These are phyloP conservation scores for Ceratocystis eucalypticola DNA, from an alignment of 2,329 filamentous ascomycete species.

Conservation along the genomic window DNA sequence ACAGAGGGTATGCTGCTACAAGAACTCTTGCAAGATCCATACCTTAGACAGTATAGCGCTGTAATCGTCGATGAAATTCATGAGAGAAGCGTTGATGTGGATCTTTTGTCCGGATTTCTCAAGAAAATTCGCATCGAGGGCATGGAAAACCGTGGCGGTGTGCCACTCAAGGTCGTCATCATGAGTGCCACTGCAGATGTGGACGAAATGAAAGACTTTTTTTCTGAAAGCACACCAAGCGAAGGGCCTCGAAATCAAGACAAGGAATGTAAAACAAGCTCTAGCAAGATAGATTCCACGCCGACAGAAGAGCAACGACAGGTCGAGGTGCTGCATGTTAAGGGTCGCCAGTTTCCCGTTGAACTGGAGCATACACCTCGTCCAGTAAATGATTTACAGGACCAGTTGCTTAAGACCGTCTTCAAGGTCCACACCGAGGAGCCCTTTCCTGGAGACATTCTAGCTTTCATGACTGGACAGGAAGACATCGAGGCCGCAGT, in stretches of 20 bases:
- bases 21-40: conserved; percentile 76
- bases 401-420: conserved; percentile 66
- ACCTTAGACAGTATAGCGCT: conserved; percentile 72
- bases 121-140: conserved; percentile 57
- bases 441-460: conserved; percentile 81
- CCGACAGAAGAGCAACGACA: conserved; percentile 12
- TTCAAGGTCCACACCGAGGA: conserved; percentile 79
- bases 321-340: conserved; percentile 41
- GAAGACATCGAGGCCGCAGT: conserved; percentile 81
- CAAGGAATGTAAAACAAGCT: background rate
- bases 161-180: conserved; percentile 74
- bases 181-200: conserved; percentile 97
- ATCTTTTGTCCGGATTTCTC: conserved; percentile 78
- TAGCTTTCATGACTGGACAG: conserved; percentile 85
- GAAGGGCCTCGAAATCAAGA: background rate
- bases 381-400: conserved; percentile 68
- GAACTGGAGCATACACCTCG: conserved; percentile 59
- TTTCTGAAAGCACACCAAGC: conserved; percentile 30
- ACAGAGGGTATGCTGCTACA: conserved; percentile 95
- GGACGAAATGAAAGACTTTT: conserved; percentile 57
- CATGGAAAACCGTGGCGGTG: conserved; percentile 51
- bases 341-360: conserved; percentile 80
- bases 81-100: conserved; percentile 87
- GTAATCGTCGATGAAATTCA: conserved; percentile 94
- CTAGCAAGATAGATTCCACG: background rate